These are phyloP conservation scores for Tricholoma matsutake DNA, from an alignment of 768 basidiomycete genomes.

Conservation along the genomic window DNA sequence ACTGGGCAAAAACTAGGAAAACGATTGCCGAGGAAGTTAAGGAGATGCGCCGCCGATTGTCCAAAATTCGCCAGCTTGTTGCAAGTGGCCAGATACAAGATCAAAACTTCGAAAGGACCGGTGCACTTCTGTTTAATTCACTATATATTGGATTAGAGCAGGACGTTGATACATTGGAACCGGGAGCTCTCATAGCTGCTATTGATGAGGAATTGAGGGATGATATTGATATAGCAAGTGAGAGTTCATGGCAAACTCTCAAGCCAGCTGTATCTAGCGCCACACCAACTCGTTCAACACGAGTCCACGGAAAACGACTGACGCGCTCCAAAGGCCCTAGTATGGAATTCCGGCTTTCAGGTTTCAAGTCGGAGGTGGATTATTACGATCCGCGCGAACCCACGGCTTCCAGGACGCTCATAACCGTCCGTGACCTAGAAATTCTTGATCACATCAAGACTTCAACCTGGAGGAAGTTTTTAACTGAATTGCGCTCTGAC, in stretches of 20 bases:
- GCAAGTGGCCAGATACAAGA: constrained; percentile 88
- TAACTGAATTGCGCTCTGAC: constrained; percentile 82
- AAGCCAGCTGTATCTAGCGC: constrained; percentile 46
- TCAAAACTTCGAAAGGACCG: constrained; percentile 66
- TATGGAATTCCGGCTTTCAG: constrained; percentile 79
- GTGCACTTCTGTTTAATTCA: constrained; percentile 86
- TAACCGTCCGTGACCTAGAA: constrained; percentile 71
- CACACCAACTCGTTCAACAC: constrained; percentile 34
- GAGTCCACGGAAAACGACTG: constrained; percentile 56
- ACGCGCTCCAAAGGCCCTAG: constrained; percentile 73
- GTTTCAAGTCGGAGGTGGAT: constrained; percentile 65
- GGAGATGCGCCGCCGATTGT: constrained; percentile 80
- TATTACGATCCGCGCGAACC: constrained; percentile 53
- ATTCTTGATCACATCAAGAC: constrained; percentile 98
- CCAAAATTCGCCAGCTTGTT: constrained; percentile 88
- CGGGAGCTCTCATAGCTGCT: constrained; percentile 77
- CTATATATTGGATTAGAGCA: constrained; percentile 89
- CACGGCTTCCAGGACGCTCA: constrained; percentile 62
- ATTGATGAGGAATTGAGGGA: constrained; percentile 90
- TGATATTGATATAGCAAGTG: constrained; percentile 67
- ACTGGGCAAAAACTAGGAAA: constrained; percentile 85
- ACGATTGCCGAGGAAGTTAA: constrained; percentile 86
- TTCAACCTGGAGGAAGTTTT: constrained; percentile 97
- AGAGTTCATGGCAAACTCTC: constrained; percentile 92
- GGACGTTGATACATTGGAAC: constrained; percentile 71